phyloP scores from a whole-genome alignment of 2,329 filamentous ascomycete genomes.

The Metarhizium rileyi region DNA sequence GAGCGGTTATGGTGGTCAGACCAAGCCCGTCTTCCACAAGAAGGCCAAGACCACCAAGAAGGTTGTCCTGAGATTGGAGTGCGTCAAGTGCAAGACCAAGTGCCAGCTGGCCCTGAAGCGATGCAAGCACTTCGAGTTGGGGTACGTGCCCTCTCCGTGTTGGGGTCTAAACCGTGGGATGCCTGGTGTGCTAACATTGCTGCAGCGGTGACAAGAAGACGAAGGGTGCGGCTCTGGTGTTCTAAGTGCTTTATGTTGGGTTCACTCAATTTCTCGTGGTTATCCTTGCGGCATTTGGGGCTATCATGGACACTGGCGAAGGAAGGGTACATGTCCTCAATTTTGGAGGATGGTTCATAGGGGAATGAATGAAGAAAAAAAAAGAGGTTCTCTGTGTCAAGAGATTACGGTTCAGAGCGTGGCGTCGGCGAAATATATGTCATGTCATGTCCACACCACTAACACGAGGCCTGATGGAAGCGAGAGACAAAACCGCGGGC shows the following conservation, averaged over 20 bases:
- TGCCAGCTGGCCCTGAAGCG: constrained; percentile 96
- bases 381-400: constrained; percentile 15
- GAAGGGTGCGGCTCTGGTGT: constrained; percentile 99
- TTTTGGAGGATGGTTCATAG: constrained; percentile 33
- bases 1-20: constrained; percentile 99
- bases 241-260: constrained; percentile 62
- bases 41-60: constrained; percentile 99
- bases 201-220: constrained; percentile 99
- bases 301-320: constrained; percentile 40
- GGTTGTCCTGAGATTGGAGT: constrained; percentile 97
- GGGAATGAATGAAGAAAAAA: constrained; percentile 27
- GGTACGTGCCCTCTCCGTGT: constrained; percentile 49
- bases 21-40: constrained; percentile 99
- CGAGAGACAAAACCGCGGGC: too few relatives aligned
- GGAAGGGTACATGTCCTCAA: constrained; percentile 34
- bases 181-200: constrained; percentile 2
- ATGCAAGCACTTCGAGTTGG: constrained; percentile 99
- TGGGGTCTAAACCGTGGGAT: background rate
- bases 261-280: constrained; percentile 31
- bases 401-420: background rate
- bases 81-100: constrained; percentile 97
- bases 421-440: background rate
- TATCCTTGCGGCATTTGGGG: constrained; percentile 34
- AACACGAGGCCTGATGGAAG: too few relatives aligned
- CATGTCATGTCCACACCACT: too few relatives aligned